Evolutionary conservation across 2,329 filamentous ascomycete species (phyloP).

Genomic region (Pestalotiopsis sp.): DNA sequence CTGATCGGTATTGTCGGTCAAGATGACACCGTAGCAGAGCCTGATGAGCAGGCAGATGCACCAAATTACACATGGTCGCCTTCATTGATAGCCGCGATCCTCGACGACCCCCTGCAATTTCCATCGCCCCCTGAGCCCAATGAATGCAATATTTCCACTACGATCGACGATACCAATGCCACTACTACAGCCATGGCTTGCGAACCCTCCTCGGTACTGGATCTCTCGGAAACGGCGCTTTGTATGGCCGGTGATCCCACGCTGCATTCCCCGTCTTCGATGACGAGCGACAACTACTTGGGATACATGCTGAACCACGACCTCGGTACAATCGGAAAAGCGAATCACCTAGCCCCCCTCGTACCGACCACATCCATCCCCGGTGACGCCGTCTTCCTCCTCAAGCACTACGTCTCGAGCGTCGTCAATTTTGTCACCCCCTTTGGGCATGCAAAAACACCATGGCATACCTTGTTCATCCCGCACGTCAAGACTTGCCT

Average conservation of each 20-base stretch:
- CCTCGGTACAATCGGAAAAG: background rate
- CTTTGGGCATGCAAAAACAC: slow-evolving; percentile 39
- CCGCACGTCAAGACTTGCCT: slow-evolving; percentile 37
- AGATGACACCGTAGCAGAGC: background rate
- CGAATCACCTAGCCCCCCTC: background rate
- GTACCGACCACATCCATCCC: slow-evolving; percentile 16
- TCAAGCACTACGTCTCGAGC: slow-evolving; percentile 39
- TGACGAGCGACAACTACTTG: background rate
- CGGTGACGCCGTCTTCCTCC: slow-evolving; percentile 36
- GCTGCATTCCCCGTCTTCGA: background rate
- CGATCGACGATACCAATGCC: background rate
- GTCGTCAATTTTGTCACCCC: slow-evolving; percentile 39
- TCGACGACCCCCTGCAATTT: background rate
- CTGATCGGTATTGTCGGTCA: background rate
- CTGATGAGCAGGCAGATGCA: background rate
- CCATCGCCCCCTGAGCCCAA: background rate
- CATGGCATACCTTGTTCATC: slow-evolving; percentile 42
- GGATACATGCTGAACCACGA: background rate
- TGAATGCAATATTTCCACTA: background rate
- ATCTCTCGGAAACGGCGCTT: background rate
- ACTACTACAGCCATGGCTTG: background rate
- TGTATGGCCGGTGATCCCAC: slow-evolving; percentile 2
- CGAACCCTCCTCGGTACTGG: background rate
- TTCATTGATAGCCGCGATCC: background rate
- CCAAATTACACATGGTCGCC: background rate